Evolutionary conservation across 2,329 filamentous ascomycete genomes (phyloP).

Genomic region (Dactylonectria macrodidyma): DNA sequence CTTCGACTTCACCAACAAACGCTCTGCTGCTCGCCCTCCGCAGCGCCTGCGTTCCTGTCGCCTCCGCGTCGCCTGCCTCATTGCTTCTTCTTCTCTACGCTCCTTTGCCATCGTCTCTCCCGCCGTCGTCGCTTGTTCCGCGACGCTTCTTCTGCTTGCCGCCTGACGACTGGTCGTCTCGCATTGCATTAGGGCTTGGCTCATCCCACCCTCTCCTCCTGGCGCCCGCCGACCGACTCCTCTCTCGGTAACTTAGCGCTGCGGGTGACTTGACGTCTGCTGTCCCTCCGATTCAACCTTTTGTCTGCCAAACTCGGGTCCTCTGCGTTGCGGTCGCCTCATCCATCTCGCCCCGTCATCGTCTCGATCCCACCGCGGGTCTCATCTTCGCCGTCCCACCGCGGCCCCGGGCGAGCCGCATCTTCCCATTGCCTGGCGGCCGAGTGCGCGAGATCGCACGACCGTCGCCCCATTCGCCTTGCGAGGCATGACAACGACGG

Average conservation of each 20-base stretch:
- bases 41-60: conserved; percentile 36
- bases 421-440: conserved; percentile 42
- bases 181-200: conserved; percentile 50
- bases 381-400: conserved; percentile 39
- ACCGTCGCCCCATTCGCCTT: conserved; percentile 43
- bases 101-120: conserved; percentile 42
- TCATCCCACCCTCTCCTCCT: conserved; percentile 45
- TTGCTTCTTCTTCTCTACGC: conserved; percentile 47
- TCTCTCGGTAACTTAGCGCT: conserved; percentile 43
- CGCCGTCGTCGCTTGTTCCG: conserved; percentile 27
- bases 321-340: conserved; percentile 35
- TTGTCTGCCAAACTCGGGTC: conserved; percentile 30
- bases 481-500: conserved; percentile 58
- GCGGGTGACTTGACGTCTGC: conserved; percentile 47
- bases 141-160: conserved; percentile 42
- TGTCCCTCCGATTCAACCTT: conserved; percentile 33
- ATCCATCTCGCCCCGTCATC: conserved; percentile 17
- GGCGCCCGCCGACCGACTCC: conserved; percentile 37
- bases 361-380: conserved; percentile 33
- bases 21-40: conserved; percentile 42
- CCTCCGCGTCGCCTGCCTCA: conserved; percentile 31
- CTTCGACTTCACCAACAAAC: conserved; percentile 41
- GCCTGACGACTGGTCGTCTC: conserved; percentile 51
- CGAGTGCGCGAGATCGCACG: conserved; percentile 50
- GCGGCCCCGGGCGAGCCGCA: conserved; percentile 40